Evolutionary conservation across 768 basidiomycete genomes (phyloP), one percentile per base, ranked within the genome.

Genomic region (Pisolithus albus): DNA sequence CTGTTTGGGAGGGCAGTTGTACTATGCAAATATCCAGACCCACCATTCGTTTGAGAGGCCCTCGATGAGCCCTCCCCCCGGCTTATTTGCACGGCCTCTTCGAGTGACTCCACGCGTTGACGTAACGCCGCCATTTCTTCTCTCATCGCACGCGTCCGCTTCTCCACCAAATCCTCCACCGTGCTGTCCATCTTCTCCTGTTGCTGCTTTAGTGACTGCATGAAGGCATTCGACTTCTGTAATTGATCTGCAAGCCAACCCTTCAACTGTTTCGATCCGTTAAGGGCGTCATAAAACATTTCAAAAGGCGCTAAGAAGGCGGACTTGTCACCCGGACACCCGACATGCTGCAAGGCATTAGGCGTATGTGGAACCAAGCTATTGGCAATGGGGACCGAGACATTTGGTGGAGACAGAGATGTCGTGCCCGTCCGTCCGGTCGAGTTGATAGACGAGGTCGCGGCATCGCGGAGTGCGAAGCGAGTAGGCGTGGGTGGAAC

Each of bases 281-380:
- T 78, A 30, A 93, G 78, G 3, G 88, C 84, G 53, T 92, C 89
- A 63, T 91, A 93, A 66, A 93, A 92, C 47, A 77, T 66, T 60
- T 86, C 87, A 57, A 92, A 93, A 3, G 88, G 89, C 0, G 84
- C 81, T 45, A 93, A 70, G 66, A 93, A 93, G 18, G 88, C 83
- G 1, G 79, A 72, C 63, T 85, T 88, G 61, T 85, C 84, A 21
- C 78, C 77, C 9, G 77, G 61, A 60, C 80, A 82, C 11, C 75
- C 76, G 1, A 82, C 78, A 38, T 78, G 79, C 15, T 82, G 81
- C 18, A 87, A 72, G 10, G 77, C 72, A n/a, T 78, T 78, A 3
- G 86, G 84, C 1, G 87, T 86, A 3, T 82, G 81, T 2, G 87
- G 86, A 1, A 85, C 81, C 10, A 83, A 70, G 5, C 76, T 73